These are phyloP conservation scores for Coprinopsis marcescibilis DNA, from an alignment of 768 basidiomycete genomes.

Conservation along the genomic window DNA sequence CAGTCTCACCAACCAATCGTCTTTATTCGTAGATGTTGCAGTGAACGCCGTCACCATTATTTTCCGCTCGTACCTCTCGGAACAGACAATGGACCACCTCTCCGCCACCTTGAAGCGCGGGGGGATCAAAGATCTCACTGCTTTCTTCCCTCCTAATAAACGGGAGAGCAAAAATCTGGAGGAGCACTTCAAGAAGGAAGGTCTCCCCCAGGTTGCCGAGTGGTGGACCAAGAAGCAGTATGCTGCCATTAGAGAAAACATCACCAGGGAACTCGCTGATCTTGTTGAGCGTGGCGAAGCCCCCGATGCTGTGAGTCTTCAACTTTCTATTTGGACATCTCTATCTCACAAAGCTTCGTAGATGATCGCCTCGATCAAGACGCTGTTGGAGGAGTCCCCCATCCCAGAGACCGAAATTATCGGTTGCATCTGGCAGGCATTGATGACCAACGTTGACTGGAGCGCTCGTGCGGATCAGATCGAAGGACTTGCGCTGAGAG, in stretches of 20 bases:
- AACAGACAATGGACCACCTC: slow-evolving; percentile 89
- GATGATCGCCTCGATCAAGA: slow-evolving; percentile 74
- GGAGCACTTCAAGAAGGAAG: slow-evolving; percentile 80
- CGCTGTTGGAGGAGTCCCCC: slow-evolving; percentile 69
- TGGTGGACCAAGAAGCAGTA: slow-evolving; percentile 94
- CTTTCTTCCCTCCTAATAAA: slow-evolving; percentile 84
- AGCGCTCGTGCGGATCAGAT: slow-evolving; percentile 87
- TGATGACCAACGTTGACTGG: slow-evolving; percentile 87
- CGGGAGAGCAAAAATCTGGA: slow-evolving; percentile 71
- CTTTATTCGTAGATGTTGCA: slow-evolving; percentile 55
- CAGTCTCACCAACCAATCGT: background rate
- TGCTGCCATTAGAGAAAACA: slow-evolving; percentile 72
- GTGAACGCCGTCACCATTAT: slow-evolving; percentile 70
- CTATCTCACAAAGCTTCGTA: slow-evolving; percentile 24
- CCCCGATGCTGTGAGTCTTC: slow-evolving; percentile 52
- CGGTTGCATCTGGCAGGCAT: slow-evolving; percentile 87
- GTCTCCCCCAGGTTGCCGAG: slow-evolving; percentile 75
- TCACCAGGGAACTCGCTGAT: slow-evolving; percentile 63
- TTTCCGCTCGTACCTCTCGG: slow-evolving; percentile 74
- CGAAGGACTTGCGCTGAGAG: slow-evolving; percentile 80
- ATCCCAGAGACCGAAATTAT: slow-evolving; percentile 83
- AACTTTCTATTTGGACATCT: slow-evolving; percentile 4
- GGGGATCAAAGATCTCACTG: slow-evolving; percentile 77
- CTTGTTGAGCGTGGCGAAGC: slow-evolving; percentile 66
- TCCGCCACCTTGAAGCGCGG: slow-evolving; percentile 76